Conservation (phyloP, 2,329 filamentous ascomycete genomes). For the Rhinocladiella similis region DNA sequence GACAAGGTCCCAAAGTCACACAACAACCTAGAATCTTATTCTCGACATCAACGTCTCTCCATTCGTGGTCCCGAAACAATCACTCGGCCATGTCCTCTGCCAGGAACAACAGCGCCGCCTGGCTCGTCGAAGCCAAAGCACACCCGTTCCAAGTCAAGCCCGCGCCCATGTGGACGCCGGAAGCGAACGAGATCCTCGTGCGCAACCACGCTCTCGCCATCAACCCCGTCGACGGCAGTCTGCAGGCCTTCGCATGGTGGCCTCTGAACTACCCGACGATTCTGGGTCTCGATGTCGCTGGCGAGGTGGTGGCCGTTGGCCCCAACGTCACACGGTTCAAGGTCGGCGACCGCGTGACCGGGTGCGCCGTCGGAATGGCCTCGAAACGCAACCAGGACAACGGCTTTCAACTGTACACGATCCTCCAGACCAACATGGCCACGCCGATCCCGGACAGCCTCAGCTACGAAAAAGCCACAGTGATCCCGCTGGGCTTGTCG, state of each 20-base stretch:
- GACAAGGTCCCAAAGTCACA: no score
- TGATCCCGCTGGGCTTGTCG: constrained; percentile 37
- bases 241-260: constrained; percentile 31
- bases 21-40: neutral
- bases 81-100: neutral
- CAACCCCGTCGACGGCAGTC: constrained; percentile 38
- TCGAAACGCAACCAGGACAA: constrained; percentile 23
- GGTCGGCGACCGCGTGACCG: constrained; percentile 33
- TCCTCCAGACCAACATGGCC: constrained; percentile 26
- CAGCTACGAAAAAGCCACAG: constrained; percentile 35
- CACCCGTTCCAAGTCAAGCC: constrained; percentile 24
- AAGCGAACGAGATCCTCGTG: constrained; percentile 27
- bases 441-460: constrained; percentile 35
- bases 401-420: constrained; percentile 33
- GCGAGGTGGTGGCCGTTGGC: constrained; percentile 19
- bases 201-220: constrained; percentile 31
- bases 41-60: neutral
- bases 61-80: neutral
- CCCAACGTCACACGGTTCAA: constrained; percentile 30
- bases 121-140: neutral
- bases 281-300: constrained; percentile 24
- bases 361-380: constrained; percentile 18
- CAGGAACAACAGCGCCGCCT: neutral
- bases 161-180: constrained; percentile 12
- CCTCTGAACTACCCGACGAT: constrained; percentile 28